phyloP scores from a whole-genome alignment of 2,329 filamentous ascomycete species.

The Colletotrichum cordylinicola region DNA sequence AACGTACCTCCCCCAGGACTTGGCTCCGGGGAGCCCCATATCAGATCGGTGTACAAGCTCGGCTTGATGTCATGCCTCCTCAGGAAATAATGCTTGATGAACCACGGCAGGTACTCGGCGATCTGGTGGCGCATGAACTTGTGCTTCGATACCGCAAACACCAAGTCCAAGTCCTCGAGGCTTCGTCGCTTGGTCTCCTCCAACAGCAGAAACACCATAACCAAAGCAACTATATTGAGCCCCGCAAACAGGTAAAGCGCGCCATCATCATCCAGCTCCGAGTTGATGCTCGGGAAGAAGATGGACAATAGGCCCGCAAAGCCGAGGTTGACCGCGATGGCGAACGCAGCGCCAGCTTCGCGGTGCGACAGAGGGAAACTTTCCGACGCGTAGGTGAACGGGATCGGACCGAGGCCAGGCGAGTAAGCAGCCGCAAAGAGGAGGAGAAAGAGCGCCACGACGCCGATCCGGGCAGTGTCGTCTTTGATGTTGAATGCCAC shows the following conservation, averaged over 20 bases:
- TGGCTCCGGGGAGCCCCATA: constrained; percentile 29
- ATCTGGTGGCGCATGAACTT: constrained; percentile 43
- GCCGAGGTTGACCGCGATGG: constrained; percentile 52
- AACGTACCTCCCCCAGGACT: background rate
- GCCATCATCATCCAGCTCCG: constrained; percentile 33
- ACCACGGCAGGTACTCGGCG: constrained; percentile 38
- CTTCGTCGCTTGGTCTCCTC: constrained; percentile 47
- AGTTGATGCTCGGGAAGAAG: constrained; percentile 40
- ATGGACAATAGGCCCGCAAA: constrained; percentile 53
- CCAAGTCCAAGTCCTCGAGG: constrained; percentile 44
- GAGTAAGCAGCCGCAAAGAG: constrained; percentile 48
- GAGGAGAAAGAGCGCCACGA: constrained; percentile 43
- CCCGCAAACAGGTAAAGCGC: constrained; percentile 51
- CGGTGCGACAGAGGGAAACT: constrained; percentile 55
- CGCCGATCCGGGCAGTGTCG: constrained; percentile 25
- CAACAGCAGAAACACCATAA: constrained; percentile 49
- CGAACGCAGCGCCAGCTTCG: constrained; percentile 54
- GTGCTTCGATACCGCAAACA: constrained; percentile 44
- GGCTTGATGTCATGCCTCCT: constrained; percentile 26
- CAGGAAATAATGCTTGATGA: constrained; percentile 32
- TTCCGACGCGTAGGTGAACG: constrained; percentile 56
- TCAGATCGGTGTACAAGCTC: constrained; percentile 37
- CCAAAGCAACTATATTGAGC: constrained; percentile 51
- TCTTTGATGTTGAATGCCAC: constrained; percentile 33
- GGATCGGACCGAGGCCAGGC: constrained; percentile 49